Evolutionary conservation across 1,284 basidiomycete species (phyloP).

Genomic region (Pholiota adiposa): DNA sequence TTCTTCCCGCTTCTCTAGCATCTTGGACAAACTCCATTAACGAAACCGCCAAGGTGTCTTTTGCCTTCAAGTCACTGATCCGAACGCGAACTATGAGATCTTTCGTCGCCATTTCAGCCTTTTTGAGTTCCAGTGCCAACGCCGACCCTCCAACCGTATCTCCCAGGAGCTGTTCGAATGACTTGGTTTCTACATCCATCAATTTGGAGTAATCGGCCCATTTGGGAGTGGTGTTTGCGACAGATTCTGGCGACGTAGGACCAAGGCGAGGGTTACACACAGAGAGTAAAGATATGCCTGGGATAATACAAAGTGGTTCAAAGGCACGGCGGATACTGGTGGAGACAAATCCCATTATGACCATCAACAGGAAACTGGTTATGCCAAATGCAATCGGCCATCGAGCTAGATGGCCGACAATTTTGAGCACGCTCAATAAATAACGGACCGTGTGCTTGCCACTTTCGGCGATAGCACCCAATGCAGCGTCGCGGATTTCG

Average conservation of each 20-base stretch:
- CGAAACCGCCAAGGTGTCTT: conserved; percentile 55
- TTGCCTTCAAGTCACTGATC: conserved; percentile 60
- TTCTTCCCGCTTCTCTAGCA: conserved; percentile 60
- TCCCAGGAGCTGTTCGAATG: conserved; percentile 65
- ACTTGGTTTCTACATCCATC: conserved; percentile 58
- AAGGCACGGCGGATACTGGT: conserved; percentile 48
- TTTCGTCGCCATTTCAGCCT: conserved; percentile 73
- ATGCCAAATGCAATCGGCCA: conserved; percentile 59
- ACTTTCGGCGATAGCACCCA: conserved; percentile 29
- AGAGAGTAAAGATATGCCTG: conserved; percentile 52
- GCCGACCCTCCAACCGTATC: conserved; percentile 58
- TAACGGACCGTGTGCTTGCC: conserved; percentile 42
- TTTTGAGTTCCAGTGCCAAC: conserved; percentile 68
- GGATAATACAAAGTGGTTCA: conserved; percentile 62
- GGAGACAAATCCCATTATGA: conserved; percentile 44
- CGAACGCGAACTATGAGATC: conserved; percentile 67
- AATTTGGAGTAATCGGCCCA: conserved; percentile 66
- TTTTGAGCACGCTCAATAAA: conserved; percentile 46
- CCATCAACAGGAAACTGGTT: conserved; percentile 52
- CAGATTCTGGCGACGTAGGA: neutral
- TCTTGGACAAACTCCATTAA: conserved; percentile 58
- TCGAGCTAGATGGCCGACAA: conserved; percentile 52
- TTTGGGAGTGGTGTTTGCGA: conserved; percentile 23
- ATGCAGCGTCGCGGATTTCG: conserved; percentile 24
- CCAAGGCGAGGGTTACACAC: conserved; percentile 41